Evolutionary conservation across 441 rosid species (phyloP).

Genomic region (Dalechampia spathulata): DNA sequence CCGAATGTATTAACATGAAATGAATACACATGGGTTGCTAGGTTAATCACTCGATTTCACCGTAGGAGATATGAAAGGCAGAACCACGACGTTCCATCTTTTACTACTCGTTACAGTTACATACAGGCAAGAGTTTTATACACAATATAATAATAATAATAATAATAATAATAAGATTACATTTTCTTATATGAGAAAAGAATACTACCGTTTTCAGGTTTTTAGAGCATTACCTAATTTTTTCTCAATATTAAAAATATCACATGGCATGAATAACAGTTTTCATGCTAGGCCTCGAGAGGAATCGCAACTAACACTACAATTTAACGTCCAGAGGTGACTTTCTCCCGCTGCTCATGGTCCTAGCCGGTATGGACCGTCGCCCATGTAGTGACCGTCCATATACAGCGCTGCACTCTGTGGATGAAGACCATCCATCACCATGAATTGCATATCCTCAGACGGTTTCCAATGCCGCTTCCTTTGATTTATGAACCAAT

Average conservation of each 20-base stretch:
- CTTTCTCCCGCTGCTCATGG: slow-evolving; percentile 24
- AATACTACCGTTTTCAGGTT: not conserved
- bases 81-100: too few relatives aligned
- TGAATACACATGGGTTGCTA: too few relatives aligned
- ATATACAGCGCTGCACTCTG: slow-evolving; percentile 80
- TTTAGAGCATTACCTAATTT: not conserved
- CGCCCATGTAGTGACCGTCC: slow-evolving; percentile 84
- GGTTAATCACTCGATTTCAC: too few relatives aligned
- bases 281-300: not conserved
- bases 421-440: slow-evolving; percentile 89
- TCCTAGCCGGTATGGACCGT: slow-evolving; percentile 86
- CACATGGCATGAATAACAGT: slow-evolving; percentile 5
- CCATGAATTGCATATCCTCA: slow-evolving; percentile 98
- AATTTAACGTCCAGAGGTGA: not conserved
- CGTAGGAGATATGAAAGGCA: too few relatives aligned
- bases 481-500: slow-evolving; percentile 98
- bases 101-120: too few relatives aligned
- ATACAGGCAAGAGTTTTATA: too few relatives aligned
- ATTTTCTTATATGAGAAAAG: not conserved
- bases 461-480: slow-evolving; percentile 99
- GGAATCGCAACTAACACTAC: not conserved
- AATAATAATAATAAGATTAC: slow-evolving; percentile 4
- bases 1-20: too few relatives aligned
- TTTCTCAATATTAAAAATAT: slow-evolving; percentile 1
- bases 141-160: not conserved